These are phyloP conservation scores for Heliosperma pusillum DNA, from an alignment of 148 eudicot species.

Conservation along the genomic window DNA sequence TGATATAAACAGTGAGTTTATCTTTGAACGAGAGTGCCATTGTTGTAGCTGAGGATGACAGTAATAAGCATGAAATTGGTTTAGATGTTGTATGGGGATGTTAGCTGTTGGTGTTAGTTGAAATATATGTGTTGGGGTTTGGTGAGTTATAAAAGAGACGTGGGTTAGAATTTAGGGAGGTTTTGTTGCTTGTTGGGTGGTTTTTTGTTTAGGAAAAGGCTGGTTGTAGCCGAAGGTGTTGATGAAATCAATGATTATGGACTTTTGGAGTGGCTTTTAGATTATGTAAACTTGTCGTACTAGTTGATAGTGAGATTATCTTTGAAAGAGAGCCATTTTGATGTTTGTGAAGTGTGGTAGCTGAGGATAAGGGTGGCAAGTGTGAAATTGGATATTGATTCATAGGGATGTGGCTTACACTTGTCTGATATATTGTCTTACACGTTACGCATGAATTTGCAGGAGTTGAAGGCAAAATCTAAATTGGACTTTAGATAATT, in stretches of 20 bases:
- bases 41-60: not conserved
- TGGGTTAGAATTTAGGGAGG: not conserved
- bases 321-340: not conserved
- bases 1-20: no score
- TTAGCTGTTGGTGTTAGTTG: not conserved
- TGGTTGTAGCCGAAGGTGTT: not conserved
- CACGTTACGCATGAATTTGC: not conserved
- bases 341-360: not conserved
- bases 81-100: not conserved
- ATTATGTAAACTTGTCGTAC: not conserved
- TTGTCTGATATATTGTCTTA: not conserved
- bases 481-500: not conserved
- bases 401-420: not conserved
- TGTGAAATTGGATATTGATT: conserved; percentile 1
- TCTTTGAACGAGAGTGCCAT: no score
- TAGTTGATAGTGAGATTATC: not conserved
- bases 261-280: not conserved
- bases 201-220: not conserved
- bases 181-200: not conserved
- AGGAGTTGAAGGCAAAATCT: not conserved
- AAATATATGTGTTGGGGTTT: not conserved
- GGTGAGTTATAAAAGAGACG: not conserved
- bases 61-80: no score
- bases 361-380: no score
- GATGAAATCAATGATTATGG: not conserved